Conservation (phyloP, 257 asterid genomes). For the Thymus mandschuricus region DNA sequence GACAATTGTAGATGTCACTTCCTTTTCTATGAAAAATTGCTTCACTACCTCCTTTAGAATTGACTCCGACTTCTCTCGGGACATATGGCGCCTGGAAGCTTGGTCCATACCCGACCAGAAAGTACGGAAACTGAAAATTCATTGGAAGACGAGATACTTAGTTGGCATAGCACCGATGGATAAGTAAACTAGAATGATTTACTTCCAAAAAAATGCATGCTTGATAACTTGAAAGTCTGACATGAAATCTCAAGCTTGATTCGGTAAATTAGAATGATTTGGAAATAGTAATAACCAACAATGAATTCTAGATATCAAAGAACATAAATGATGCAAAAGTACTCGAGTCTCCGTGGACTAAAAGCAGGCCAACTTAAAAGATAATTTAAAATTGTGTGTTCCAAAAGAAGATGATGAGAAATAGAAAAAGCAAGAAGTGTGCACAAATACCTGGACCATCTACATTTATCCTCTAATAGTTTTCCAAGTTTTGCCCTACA, state of each 20-base stretch:
- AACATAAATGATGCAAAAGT: slow-evolving; percentile 10
- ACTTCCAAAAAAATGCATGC: not conserved
- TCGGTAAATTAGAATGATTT: not conserved
- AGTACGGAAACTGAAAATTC: slow-evolving; percentile 69
- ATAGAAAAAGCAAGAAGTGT: slow-evolving; percentile 10
- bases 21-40: slow-evolving; percentile 90
- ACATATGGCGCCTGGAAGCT: slow-evolving; percentile 64
- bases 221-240: no score
- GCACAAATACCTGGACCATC: slow-evolving; percentile 82
- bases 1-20: slow-evolving; percentile 93
- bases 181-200: not conserved
- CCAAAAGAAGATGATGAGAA: slow-evolving; percentile 3
- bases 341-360: not conserved
- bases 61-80: slow-evolving; percentile 75
- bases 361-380: not conserved
- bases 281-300: no score
- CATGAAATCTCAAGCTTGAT: no score
- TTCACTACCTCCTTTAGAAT: slow-evolving; percentile 80
- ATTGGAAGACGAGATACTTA: slow-evolving; percentile 33
- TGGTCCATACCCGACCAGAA: slow-evolving; percentile 89
- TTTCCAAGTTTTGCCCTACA: slow-evolving; percentile 75
- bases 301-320: not conserved
- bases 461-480: slow-evolving; percentile 79
- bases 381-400: not conserved
- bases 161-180: not conserved